phyloP scores from a whole-genome alignment of 371 early-diverging fungal genomes.

The Mortierella sp. region DNA sequence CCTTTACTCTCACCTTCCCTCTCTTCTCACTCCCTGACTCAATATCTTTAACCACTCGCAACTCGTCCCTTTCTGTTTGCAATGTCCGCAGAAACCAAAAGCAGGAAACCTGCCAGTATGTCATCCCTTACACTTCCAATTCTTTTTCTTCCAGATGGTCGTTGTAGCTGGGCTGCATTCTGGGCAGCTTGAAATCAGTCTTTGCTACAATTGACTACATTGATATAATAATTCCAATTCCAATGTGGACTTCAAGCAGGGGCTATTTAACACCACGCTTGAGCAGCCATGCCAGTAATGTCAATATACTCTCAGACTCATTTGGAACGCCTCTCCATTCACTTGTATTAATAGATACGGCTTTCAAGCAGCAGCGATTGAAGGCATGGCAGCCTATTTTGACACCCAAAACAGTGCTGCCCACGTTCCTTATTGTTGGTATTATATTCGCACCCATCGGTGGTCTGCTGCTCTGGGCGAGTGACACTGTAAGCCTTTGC shows the following conservation, averaged over 20 bases:
- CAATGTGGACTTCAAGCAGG: too few species aligned
- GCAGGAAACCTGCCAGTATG: constrained; percentile 58
- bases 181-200: too few species aligned
- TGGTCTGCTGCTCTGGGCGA: constrained; percentile 81
- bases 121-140: neutral
- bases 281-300: neutral
- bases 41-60: neutral
- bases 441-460: constrained; percentile 94
- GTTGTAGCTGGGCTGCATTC: neutral
- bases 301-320: neutral
- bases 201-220: too few species aligned
- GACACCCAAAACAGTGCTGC: constrained; percentile 94
- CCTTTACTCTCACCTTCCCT: neutral
- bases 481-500: constrained; percentile 67
- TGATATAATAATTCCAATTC: too few species aligned
- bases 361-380: constrained; percentile 97
- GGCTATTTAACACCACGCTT: too few species aligned
- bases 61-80: constrained; percentile 7
- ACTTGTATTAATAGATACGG: constrained; percentile 75
- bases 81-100: constrained; percentile 50
- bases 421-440: constrained; percentile 92
- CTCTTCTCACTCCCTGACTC: neutral
- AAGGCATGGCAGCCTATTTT: constrained; percentile 98
- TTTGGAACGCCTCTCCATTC: neutral
- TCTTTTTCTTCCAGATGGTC: neutral